These are phyloP conservation scores for Lentinula novae-zelandiae DNA, from an alignment of 1,284 basidiomycete genomes.

Conservation along the genomic window DNA sequence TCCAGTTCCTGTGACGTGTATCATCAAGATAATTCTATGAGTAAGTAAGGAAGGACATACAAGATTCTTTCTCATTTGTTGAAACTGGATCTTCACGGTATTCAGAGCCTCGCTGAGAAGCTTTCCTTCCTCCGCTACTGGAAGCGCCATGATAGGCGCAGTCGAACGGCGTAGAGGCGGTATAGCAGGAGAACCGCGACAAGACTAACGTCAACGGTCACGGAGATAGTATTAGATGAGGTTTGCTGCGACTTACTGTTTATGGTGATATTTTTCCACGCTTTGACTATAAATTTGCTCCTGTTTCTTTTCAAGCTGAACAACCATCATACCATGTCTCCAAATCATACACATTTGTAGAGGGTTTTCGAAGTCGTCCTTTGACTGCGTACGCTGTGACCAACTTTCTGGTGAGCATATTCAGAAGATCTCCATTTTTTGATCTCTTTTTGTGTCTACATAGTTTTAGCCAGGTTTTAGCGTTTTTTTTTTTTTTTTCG, in stretches of 20 bases:
- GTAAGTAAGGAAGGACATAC: conserved; percentile 42
- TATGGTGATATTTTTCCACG: background rate
- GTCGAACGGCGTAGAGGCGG: conserved; percentile 2
- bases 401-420: too few species aligned
- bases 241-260: background rate
- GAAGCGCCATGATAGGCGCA: conserved; percentile 31
- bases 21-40: background rate
- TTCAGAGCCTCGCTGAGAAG: conserved; percentile 78
- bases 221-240: too few species aligned
- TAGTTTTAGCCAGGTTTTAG: too few species aligned
- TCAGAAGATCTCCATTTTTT: background rate
- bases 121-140: conserved; percentile 68
- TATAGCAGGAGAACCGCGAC: conserved; percentile 2
- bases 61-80: conserved; percentile 90
- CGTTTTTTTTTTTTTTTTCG: background rate
- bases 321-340: background rate
- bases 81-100: conserved; percentile 89
- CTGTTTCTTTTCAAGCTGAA: background rate
- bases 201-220: background rate
- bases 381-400: background rate
- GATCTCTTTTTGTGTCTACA: background rate
- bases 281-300: background rate
- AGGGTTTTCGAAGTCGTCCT: background rate
- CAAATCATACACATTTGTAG: background rate
- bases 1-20: conserved; percentile 71